Conservation (phyloP, 2,329 filamentous ascomycete genomes). For the Claviceps sp. region DNA sequence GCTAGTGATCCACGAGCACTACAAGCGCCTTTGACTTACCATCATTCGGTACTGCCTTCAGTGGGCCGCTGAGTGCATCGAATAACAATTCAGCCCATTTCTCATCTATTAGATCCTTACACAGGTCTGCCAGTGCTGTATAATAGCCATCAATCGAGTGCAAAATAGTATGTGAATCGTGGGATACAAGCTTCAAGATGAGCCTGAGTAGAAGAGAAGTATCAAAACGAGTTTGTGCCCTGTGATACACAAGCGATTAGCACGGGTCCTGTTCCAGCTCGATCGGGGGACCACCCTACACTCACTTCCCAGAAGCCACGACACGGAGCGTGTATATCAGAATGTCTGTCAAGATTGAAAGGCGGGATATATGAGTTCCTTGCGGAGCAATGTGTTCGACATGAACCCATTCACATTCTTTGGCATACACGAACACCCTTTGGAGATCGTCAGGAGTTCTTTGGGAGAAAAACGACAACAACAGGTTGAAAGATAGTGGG, state of each 20-base stretch:
- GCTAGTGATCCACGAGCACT: background rate
- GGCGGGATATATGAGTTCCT: conserved; percentile 15
- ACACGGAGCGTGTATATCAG: conserved; percentile 22
- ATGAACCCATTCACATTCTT: conserved; percentile 26
- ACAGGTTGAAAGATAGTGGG: conserved; percentile 29
- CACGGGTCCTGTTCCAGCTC: background rate
- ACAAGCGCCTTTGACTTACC: conserved; percentile 9
- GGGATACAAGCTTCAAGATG: conserved; percentile 16
- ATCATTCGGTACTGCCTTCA: conserved; percentile 9
- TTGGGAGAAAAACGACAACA: conserved; percentile 36
- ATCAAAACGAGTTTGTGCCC: conserved; percentile 1
- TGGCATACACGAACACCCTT: conserved; percentile 32
- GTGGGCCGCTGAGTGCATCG: conserved; percentile 17
- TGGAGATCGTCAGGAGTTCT: conserved; percentile 31
- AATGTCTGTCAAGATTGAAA: conserved; percentile 22
- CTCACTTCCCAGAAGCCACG: conserved; percentile 13
- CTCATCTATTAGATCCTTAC: conserved; percentile 12
- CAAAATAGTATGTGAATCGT: conserved; percentile 12
- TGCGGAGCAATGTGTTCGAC: conserved; percentile 22
- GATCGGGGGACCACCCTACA: background rate
- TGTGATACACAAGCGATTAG: background rate
- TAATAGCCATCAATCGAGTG: conserved; percentile 24
- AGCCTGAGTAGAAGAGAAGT: conserved; percentile 22
- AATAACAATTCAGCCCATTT: conserved; percentile 13
- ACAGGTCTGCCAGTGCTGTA: conserved; percentile 23